These are phyloP conservation scores for Ballota nigra DNA, from an alignment of 257 asterid species.

Conservation along the genomic window DNA sequence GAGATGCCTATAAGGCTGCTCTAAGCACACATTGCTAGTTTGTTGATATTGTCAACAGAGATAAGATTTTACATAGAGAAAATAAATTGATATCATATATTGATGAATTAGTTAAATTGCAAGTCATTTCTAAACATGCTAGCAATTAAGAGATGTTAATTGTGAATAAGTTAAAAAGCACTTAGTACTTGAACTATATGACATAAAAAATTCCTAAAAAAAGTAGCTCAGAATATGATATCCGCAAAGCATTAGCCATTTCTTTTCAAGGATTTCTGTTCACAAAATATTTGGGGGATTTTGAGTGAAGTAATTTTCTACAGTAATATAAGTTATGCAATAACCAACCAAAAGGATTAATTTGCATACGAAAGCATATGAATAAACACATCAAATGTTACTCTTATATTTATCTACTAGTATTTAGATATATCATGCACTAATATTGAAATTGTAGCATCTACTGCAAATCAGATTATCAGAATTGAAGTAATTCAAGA, in stretches of 20 bases:
- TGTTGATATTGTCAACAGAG: not conserved
- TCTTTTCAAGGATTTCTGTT: not conserved
- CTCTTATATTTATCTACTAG: not conserved
- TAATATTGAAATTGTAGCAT: not conserved
- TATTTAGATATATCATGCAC: no score
- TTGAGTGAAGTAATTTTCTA: not conserved
- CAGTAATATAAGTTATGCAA: not conserved
- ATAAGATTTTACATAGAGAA: not conserved
- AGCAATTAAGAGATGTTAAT: no score
- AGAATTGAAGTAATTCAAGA: not conserved
- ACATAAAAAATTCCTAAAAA: not conserved
- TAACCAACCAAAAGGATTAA: not conserved
- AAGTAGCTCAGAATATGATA: not conserved
- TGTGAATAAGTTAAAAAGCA: not conserved
- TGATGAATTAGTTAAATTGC: not conserved
- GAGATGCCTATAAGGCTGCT: not conserved
- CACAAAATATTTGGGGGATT: not conserved
- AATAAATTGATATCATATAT: no score
- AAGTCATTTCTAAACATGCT: not conserved
- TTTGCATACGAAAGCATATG: not conserved
- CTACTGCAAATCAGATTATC: not conserved
- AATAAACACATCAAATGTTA: not conserved
- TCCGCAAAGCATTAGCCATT: not conserved
- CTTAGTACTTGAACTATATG: not conserved
- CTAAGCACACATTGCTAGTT: not conserved